Base-by-base conservation (phyloP, 805 yeast genomes). In the Spathaspora girioi region DNA sequence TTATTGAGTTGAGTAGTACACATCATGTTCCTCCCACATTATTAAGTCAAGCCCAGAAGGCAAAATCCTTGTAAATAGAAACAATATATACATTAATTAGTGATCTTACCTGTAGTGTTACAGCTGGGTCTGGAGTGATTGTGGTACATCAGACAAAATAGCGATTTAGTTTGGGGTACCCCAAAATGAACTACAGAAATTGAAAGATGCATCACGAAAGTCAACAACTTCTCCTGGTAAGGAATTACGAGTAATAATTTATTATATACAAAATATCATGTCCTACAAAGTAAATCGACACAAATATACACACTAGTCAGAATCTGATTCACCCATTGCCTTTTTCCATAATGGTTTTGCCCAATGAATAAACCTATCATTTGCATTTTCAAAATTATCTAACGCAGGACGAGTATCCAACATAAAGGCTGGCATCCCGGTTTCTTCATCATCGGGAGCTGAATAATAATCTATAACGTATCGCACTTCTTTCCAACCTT, bases 391-490 rank as follows among this genome's bases (percentile, higher is more conserved):
- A 1, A 82, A 60, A 52, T 76, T 77, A 67, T 94, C 99, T 55
- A 91, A 72, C 0, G 97, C 99, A 0, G 99, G 99, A 59, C 99
- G 82, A 15, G 96, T 97, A 69, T 94, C 99, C 56, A 96, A 78
- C 68, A 82, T 84, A 66, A 94, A 94, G 1, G 96, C 81, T 5
- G 99, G 98, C 82, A 86, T 81, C 2, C 96, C 97, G 42, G 87
- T 83, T 17, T 79, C 84, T 54, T 79, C 86, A 59, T 87, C 96
- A 58, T 91, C 97, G 5, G 97, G 96, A 2, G 96, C 97, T n/a
- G 90, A 83, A 66, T 94, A 94, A 67, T 93, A 94, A 67, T 94
- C 99, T 61, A 94, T 91, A 29, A 94, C 96, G 61, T 94, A 94
- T 55, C 99, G 79, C 18, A 94, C 91, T 59, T 84, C 73, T 48